Percentiles rank a stretch among this genome's conserved stretches.
Evolutionary conservation across 2,329 filamentous ascomycete genomes (phyloP).

Genomic region (Ophiostoma quercus): DNA sequence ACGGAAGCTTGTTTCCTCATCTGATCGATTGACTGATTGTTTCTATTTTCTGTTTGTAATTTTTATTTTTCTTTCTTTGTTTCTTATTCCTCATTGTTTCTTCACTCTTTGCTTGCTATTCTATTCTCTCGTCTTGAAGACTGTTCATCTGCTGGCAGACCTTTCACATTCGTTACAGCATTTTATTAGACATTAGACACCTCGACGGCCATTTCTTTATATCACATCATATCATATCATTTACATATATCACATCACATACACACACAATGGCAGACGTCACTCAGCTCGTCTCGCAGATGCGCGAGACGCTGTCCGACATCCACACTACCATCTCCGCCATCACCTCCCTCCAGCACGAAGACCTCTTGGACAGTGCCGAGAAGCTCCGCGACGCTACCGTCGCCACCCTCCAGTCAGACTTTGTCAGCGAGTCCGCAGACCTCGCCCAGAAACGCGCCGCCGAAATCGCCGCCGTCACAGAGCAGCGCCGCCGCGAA

Average conservation of each 20-base stretch:
- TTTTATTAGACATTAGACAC: not conserved
- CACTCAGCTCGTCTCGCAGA: constrained; percentile 39
- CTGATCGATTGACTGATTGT: not conserved
- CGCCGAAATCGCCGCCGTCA: constrained; percentile 34
- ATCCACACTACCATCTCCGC: constrained; percentile 38
- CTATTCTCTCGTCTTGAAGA: constrained; percentile 3
- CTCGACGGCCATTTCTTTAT: not conserved
- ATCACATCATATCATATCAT: not conserved
- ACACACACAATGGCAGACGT: constrained; percentile 33
- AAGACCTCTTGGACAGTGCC: constrained; percentile 38
- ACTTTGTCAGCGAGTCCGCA: constrained; percentile 30
- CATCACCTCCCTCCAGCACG: constrained; percentile 35
- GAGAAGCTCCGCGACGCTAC: constrained; percentile 37
- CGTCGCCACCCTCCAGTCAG: constrained; percentile 31
- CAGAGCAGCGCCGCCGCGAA: constrained; percentile 37
- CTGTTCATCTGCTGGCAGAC: not conserved
- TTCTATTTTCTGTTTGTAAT: not conserved
- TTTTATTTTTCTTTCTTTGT: not conserved
- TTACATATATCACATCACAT: too few species aligned
- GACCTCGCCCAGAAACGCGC: constrained; percentile 32
- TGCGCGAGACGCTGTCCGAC: constrained; percentile 40
- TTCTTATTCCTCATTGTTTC: not conserved
- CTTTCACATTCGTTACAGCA: not conserved
- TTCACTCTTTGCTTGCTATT: not conserved
- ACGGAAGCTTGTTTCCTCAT: not conserved